Conservation (phyloP, 441 rosid species). For the Brassica hybrid region DNA sequence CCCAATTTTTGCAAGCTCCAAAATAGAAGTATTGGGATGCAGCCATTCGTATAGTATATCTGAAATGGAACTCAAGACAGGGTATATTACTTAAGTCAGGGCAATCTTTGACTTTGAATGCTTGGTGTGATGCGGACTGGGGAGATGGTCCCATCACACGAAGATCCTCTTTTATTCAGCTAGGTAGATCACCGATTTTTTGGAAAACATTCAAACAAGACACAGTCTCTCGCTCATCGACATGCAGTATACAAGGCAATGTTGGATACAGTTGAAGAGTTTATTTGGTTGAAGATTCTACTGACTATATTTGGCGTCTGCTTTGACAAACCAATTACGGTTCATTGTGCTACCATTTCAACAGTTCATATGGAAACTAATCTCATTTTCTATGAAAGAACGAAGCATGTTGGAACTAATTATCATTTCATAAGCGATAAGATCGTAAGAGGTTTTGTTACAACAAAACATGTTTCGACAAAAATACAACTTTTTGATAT, state of each 20-base stretch:
- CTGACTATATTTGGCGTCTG: too few relatives aligned
- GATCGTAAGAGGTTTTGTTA: too few relatives aligned
- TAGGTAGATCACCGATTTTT: background rate
- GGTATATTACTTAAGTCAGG: background rate
- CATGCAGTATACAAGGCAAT: background rate
- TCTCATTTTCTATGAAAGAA: too few relatives aligned
- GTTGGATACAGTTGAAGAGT: background rate
- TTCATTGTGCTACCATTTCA: too few relatives aligned
- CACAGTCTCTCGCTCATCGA: background rate
- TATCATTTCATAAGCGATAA: too few relatives aligned
- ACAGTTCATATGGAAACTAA: too few relatives aligned
- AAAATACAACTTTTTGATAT: too few relatives aligned
- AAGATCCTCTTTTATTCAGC: background rate
- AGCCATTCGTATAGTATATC: background rate
- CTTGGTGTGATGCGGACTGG: background rate
- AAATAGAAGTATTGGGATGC: too few relatives aligned
- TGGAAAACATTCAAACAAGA: background rate
- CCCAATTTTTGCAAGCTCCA: background rate
- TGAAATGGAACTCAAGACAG: background rate
- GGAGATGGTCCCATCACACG: background rate
- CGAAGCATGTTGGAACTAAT: too few relatives aligned
- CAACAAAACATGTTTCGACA: too few relatives aligned
- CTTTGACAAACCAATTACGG: too few relatives aligned
- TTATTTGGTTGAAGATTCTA: background rate
- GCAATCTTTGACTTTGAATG: background rate